Conservation (phyloP, 345 rosid genomes). For the Salix koriyanagi region DNA sequence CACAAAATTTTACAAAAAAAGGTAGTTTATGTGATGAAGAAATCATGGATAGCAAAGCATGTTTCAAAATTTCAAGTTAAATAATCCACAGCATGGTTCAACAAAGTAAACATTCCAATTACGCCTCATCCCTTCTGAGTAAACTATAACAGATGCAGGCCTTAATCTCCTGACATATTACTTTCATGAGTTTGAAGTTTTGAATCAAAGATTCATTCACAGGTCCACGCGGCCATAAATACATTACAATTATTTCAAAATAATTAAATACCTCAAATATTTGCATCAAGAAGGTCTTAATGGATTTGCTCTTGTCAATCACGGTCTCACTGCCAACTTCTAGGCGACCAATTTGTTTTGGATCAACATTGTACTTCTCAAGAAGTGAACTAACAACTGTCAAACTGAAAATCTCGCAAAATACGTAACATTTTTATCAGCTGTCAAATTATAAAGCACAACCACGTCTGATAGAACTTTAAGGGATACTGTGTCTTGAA, state of each 20-base stretch:
- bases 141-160: background rate
- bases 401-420: slow-evolving; percentile 46
- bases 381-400: slow-evolving; percentile 86
- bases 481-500: background rate
- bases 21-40: background rate
- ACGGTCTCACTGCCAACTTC: slow-evolving; percentile 99
- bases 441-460: background rate
- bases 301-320: slow-evolving; percentile 98
- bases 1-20: background rate
- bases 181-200: background rate
- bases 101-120: background rate
- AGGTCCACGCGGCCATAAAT: background rate
- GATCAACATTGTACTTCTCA: slow-evolving; percentile 84
- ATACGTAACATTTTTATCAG: slow-evolving; percentile 1
- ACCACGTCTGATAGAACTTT: background rate
- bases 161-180: background rate
- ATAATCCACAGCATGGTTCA: background rate
- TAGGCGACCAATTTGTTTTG: slow-evolving; percentile 88
- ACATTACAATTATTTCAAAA: background rate
- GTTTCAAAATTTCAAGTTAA: background rate
- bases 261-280: slow-evolving; percentile 73
- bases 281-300: slow-evolving; percentile 97
- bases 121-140: background rate
- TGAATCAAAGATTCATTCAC: background rate
- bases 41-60: background rate